Base-by-base conservation (phyloP, 257 asterid species). In the Solanum infundibuliforme region DNA sequence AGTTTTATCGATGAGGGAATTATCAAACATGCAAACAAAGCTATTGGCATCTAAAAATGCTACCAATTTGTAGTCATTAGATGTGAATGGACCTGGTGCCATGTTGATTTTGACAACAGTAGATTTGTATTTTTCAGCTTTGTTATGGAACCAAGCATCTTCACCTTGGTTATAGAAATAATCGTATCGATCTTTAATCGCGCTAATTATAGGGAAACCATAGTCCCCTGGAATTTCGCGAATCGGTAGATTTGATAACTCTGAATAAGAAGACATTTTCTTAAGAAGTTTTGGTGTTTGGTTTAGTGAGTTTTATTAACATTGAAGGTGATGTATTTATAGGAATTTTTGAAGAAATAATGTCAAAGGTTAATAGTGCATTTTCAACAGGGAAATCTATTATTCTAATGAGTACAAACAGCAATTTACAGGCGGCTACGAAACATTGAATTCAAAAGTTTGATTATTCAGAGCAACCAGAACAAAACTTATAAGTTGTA, bases 31-130 rank as follows among this genome's bases (percentile, higher is more conserved):
- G 14, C 92, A 85, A 0, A 89, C 95, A 58, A 94, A 95, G 52
- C 98, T 95, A 12, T 87, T n/a, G 87, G 98, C 94, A 88, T 96
- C 99, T 31, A 95, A 92, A 39, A 96, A 89, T 32, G 81, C 91
- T 3, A 94, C 66, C 2, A 92, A 94, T 41, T 81, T 91, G 0
- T 95, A 76, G 31, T 93, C 46, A 1, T 52, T n/a, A 36, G 94
- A 92, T 36, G 88, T 88, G 90, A 93, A 94, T 8, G 96, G 96
- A 8, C 95, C 96, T 1, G 95, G 96, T 16, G 94, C 92, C 91
- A 87, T 89, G 88, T 94, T 93, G 81, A 81, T 86, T 52, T 93
- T 71, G 41, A 91, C 91, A 8, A 94, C 93, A 0, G 95, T 93
- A 43, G 96, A 94, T 60, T 90, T 88, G 89, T 94, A 85, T 34